These are phyloP conservation scores for Verticillium tricorpus DNA, from an alignment of 2,329 filamentous ascomycete genomes.

Conservation along the genomic window DNA sequence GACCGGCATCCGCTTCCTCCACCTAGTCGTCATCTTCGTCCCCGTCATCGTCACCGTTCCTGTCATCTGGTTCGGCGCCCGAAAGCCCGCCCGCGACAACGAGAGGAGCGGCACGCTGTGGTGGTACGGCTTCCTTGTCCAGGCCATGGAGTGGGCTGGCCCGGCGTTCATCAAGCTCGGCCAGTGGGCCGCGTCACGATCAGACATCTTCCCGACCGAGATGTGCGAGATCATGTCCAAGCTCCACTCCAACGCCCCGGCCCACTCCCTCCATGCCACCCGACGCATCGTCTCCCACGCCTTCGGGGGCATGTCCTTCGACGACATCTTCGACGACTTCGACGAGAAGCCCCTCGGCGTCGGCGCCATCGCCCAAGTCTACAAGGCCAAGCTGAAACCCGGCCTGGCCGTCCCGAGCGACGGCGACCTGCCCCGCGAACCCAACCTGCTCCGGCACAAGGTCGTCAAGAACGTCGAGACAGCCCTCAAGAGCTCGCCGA, in stretches of 20 bases:
- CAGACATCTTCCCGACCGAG: conserved; percentile 91
- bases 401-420: conserved; percentile 63
- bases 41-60: conserved; percentile 82
- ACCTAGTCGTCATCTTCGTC: conserved; percentile 83
- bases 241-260: conserved; percentile 89
- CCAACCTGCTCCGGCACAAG: conserved; percentile 56
- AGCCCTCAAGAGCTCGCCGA: conserved; percentile 80
- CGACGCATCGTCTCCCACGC: conserved; percentile 75
- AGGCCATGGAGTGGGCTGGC: conserved; percentile 85
- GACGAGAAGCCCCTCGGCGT: conserved; percentile 85
- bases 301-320: conserved; percentile 74
- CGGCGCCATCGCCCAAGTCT: conserved; percentile 95
- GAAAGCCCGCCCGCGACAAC: conserved; percentile 60
- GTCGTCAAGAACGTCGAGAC: conserved; percentile 79
- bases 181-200: conserved; percentile 95
- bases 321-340: conserved; percentile 96
- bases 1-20: conserved; percentile 82
- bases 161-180: conserved; percentile 98
- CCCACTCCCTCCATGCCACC: conserved; percentile 78
- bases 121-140: conserved; percentile 91
- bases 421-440: conserved; percentile 42
- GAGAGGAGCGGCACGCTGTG: conserved; percentile 80
- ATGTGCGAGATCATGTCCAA: conserved; percentile 93
- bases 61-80: conserved; percentile 70
- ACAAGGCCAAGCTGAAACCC: conserved; percentile 86